These are phyloP conservation scores for Neonectria sp. DNA, from an alignment of 2,329 filamentous ascomycete species.

Conservation along the genomic window DNA sequence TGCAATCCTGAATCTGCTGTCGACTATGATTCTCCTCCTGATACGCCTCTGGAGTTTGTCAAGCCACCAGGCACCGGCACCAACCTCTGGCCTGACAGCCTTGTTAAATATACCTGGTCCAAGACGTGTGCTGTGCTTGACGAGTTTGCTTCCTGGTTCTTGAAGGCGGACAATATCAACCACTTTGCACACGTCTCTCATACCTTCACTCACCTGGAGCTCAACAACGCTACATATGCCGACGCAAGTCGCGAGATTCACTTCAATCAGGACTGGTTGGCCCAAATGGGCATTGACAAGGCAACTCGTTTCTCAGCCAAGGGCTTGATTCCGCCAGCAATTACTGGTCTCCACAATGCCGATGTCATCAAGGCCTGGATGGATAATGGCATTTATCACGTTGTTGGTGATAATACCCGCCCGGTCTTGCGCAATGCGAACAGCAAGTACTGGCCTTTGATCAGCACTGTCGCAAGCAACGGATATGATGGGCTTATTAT, in stretches of 20 bases:
- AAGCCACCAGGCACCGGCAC: constrained; percentile 28
- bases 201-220: constrained; percentile 36
- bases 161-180: constrained; percentile 33
- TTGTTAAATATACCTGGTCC: constrained; percentile 30
- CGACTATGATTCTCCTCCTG: constrained; percentile 27
- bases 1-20: constrained; percentile 27
- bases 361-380: constrained; percentile 38
- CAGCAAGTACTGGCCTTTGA: constrained; percentile 37
- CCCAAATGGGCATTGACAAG: constrained; percentile 37
- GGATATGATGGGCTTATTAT: constrained; percentile 34
- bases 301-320: constrained; percentile 30
- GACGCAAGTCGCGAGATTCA: constrained; percentile 37
- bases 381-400: constrained; percentile 34
- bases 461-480: constrained; percentile 34
- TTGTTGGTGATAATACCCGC: constrained; percentile 39
- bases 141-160: constrained; percentile 37
- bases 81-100: constrained; percentile 26
- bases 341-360: constrained; percentile 37
- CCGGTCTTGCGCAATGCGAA: constrained; percentile 14
- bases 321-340: constrained; percentile 37
- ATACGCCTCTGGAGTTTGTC: constrained; percentile 32
- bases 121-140: constrained; percentile 34
- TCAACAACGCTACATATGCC: constrained; percentile 39
- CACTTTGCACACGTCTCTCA: constrained; percentile 38
- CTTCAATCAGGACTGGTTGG: constrained; percentile 40